A percentile compares a stretch with the other conserved stretches of the same genome.
phyloP scores from a whole-genome alignment of 2,329 filamentous ascomycete genomes.

The Fusarium verticillioides region DNA sequence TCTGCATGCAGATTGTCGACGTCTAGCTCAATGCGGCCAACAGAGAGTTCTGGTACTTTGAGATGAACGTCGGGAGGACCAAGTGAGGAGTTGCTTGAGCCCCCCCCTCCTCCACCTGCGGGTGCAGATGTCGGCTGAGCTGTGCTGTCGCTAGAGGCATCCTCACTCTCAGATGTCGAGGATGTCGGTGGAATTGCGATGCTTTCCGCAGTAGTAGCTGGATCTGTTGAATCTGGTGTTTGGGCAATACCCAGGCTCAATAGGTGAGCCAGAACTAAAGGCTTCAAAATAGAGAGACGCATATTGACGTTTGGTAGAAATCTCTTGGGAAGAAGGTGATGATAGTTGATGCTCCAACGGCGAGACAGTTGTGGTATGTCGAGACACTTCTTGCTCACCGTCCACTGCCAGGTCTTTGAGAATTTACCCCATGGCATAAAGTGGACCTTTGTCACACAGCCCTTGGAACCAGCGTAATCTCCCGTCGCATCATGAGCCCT shows the following conservation, averaged over 20 bases:
- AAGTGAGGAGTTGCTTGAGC: constrained; percentile 13
- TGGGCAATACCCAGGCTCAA: constrained; percentile 8
- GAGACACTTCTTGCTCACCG: neutral
- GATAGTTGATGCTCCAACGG: neutral
- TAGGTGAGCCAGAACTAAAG: constrained; percentile 10
- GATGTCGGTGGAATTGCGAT: constrained; percentile 14
- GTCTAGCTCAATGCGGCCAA: constrained; percentile 23
- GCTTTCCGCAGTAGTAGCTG: constrained; percentile 18
- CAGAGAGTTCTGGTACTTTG: constrained; percentile 21
- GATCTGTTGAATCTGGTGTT: constrained; percentile 24
- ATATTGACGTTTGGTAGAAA: neutral
- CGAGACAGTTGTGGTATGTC: neutral
- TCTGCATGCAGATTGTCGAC: constrained; percentile 27
- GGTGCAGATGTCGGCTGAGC: neutral
- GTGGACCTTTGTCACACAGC: neutral
- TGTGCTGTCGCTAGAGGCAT: neutral
- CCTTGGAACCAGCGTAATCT: constrained; percentile 20
- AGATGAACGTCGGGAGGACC: constrained; percentile 28
- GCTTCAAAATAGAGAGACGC: constrained; percentile 12
- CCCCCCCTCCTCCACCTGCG: neutral
- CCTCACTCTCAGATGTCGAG: neutral
- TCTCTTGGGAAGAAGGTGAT: neutral
- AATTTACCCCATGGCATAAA: constrained; percentile 1
- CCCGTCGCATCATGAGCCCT: neutral
- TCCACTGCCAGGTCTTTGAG: neutral